Evolutionary conservation across 306 rosid species (phyloP).

Genomic region (Rubus parviflorus): DNA sequence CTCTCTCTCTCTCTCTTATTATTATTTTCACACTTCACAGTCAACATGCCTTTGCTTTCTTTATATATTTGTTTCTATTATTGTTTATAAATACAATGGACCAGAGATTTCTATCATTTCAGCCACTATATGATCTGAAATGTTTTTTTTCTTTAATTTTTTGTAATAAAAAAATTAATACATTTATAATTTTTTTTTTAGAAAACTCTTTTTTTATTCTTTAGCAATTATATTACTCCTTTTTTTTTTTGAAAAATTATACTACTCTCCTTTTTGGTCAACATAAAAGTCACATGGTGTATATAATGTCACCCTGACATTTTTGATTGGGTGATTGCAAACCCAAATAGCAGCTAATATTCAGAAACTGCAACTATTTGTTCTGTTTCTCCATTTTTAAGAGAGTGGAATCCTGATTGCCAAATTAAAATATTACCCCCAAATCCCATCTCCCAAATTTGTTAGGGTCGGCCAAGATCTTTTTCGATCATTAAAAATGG

Average conservation of each 20-base stretch:
- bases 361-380: background rate
- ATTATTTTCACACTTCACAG: constrained; percentile 38
- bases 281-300: background rate
- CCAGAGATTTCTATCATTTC: background rate
- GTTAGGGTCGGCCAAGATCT: constrained; percentile 15
- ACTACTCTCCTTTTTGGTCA: background rate
- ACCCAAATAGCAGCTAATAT: background rate
- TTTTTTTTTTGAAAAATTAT: no score
- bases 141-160: no score
- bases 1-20: background rate
- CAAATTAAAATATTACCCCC: background rate
- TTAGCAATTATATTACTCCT: background rate
- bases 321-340: background rate
- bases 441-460: background rate
- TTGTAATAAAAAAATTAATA: no score
- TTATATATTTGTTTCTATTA: background rate
- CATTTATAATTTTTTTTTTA: no score
- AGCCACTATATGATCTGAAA: background rate
- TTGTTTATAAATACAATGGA: background rate
- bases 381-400: constrained; percentile 2
- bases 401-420: background rate
- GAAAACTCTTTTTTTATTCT: no score
- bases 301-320: background rate
- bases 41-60: constrained; percentile 35
- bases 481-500: constrained; percentile 13